Conservation (phyloP, 2,329 filamentous ascomycete species). For the Dactylonectria macrodidyma region DNA sequence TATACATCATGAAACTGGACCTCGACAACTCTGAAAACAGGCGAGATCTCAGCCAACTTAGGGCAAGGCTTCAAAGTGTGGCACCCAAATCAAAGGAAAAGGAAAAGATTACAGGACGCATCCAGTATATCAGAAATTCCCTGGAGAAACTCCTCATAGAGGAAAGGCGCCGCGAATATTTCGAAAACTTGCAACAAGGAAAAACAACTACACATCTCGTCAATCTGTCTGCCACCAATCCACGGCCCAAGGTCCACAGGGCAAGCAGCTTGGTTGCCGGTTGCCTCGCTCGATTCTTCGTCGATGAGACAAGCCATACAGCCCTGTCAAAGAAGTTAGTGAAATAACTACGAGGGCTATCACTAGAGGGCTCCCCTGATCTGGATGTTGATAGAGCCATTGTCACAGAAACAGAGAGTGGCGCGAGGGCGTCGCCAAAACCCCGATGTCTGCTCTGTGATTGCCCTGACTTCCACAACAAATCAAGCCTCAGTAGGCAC, state of each 20-base stretch:
- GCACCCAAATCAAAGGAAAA: background rate
- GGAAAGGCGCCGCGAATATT: background rate
- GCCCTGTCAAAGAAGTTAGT: background rate
- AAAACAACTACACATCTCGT: background rate
- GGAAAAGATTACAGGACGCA: background rate
- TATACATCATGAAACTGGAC: constrained; percentile 1
- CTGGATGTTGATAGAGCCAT: background rate
- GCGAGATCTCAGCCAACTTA: background rate
- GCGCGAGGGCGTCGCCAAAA: background rate
- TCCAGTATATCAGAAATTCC: background rate
- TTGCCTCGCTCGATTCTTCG: background rate
- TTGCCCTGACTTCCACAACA: background rate
- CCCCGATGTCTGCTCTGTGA: background rate
- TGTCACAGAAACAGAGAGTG: background rate
- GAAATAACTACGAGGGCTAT: background rate
- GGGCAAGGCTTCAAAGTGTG: background rate
- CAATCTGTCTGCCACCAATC: background rate
- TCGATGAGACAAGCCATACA: background rate
- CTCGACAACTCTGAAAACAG: background rate
- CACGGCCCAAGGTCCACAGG: background rate
- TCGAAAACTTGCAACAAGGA: background rate
- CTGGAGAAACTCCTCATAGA: background rate
- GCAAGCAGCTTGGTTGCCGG: background rate
- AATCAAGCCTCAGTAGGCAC: background rate
- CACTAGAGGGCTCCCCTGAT: background rate